A percentile compares a stretch with the other conserved stretches of the same genome.
These are phyloP conservation scores for Arthrobotrys entomopaga DNA, from an alignment of 2,329 filamentous ascomycete species.

Conservation along the genomic window DNA sequence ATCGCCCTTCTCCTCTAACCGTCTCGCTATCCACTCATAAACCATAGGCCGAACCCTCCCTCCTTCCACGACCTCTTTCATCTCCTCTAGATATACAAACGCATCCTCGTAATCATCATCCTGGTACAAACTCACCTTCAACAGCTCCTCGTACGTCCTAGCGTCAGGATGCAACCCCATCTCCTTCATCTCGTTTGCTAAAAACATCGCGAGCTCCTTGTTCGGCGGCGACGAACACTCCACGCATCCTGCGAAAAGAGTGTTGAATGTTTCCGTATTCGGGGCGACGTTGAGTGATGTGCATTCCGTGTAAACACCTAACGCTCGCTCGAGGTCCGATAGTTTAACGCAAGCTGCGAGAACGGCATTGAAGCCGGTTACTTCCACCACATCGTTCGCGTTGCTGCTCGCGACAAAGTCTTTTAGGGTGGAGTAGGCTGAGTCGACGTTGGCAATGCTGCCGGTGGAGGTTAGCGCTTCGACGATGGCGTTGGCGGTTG, in stretches of 20 bases:
- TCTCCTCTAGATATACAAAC: constrained; percentile 66
- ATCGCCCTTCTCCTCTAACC: constrained; percentile 59
- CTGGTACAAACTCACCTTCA: constrained; percentile 68
- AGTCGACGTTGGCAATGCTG: constrained; percentile 63
- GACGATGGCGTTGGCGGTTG: constrained; percentile 72
- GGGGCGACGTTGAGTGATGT: constrained; percentile 64
- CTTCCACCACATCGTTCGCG: constrained; percentile 57
- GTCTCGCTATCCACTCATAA: constrained; percentile 59
- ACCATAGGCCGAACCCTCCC: constrained; percentile 59
- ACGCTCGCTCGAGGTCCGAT: constrained; percentile 65
- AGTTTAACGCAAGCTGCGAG: constrained; percentile 67
- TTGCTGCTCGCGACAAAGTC: constrained; percentile 26
- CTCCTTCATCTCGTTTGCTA: constrained; percentile 71
- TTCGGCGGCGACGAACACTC: constrained; percentile 59
- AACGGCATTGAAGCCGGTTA: constrained; percentile 64
- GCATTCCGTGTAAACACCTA: constrained; percentile 71
- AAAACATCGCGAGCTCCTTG: constrained; percentile 70
- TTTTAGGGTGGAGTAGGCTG: constrained; percentile 46
- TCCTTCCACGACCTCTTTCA: constrained; percentile 61
- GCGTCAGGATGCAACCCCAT: constrained; percentile 68
- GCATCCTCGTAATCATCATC: constrained; percentile 64
- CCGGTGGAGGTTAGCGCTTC: constrained; percentile 67
- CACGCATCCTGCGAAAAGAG: constrained; percentile 67
- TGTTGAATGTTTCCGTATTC: constrained; percentile 70
- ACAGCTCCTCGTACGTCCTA: constrained; percentile 72